Percentiles rank a stretch among this genome's conserved stretches.
Conservation (phyloP, 768 basidiomycete genomes). For the Rickenella mellea region DNA sequence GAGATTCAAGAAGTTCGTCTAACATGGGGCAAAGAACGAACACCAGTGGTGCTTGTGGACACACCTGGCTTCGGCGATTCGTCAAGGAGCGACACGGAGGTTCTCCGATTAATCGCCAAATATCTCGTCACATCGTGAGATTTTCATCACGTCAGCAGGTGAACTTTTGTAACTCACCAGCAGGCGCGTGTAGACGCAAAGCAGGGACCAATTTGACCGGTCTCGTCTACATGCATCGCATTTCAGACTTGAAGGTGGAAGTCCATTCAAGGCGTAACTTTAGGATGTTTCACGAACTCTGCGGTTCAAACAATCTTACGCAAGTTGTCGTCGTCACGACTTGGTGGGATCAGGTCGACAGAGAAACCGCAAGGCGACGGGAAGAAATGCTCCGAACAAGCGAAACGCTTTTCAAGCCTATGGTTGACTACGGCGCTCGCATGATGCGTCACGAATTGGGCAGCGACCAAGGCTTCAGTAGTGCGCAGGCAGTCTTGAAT, state of each 20-base stretch:
- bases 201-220: slow-evolving; percentile 7
- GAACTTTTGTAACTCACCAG: no score
- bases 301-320: slow-evolving; percentile 10
- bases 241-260: slow-evolving; percentile 11
- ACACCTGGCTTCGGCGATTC: no score
- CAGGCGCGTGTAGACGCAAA: slow-evolving; percentile 9
- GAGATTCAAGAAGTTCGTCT: no score
- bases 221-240: slow-evolving; percentile 13
- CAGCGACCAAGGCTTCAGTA: slow-evolving; percentile 26
- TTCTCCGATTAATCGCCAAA: no score
- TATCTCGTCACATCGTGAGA: no score
- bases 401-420: slow-evolving; percentile 10
- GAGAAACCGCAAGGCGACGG: slow-evolving; percentile 4
- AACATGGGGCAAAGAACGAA: no score
- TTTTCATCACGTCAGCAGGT: no score
- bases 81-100: no score
- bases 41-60: no score
- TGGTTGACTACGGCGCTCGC: slow-evolving; percentile 7
- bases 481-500: slow-evolving; percentile 32
- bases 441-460: slow-evolving; percentile 12
- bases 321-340: slow-evolving; percentile 13
- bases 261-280: slow-evolving; percentile 6
- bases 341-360: slow-evolving; percentile 12
- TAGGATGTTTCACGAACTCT: slow-evolving; percentile 8
- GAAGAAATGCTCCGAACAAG: slow-evolving; percentile 11